Base-by-base conservation (phyloP, 805 yeast species). In the Kuraishia ogatae region DNA sequence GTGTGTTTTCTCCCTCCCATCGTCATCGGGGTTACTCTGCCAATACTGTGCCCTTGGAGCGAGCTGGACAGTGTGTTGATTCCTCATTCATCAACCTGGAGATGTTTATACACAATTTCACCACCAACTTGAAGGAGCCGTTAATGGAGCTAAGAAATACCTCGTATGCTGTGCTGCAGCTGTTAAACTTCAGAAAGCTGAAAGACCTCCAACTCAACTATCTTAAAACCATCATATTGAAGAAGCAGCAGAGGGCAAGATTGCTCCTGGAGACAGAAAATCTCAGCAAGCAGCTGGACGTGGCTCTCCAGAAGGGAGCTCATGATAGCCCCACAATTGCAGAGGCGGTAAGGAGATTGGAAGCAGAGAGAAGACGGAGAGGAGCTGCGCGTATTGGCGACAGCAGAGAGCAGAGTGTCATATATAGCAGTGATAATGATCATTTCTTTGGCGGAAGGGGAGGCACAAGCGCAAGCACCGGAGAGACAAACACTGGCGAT, bases 11-110 rank as follows among this genome's bases (percentile, higher is more conserved):
- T 57, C n/a, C 50, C 21, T 53, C 39, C 21, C 19, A 39, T 17
- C 5, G 46, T 11, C 52, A 15, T 13, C 43, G 15, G 3, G 23
- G 26, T 24, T 21, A 10, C 15, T 13, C 23, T 13, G 43, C 46
- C 4, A 7, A 20, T 20, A 26, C 50, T 8, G 39, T 48, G 20
- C 46, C 61, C 19, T 72, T 80, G 46, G 85, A 81, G 62, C 71
- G 70, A 53, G 78, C 80, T 59, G 85, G 85, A 1, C 78, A 81
- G 52, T 73, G 75, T 13, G 71, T 81, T 19, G 85, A 81, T 62
- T 67, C 74, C 53, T 74, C 72, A 47, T 81, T 79, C 60, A 64
- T 81, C 50, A 79, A 76, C 54, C 71, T 73, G 55, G 84, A 81
- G 61, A 65, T 72, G 17, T 73, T 79, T 55, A 61, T 74, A 2